These are phyloP conservation scores for Malus hybrid DNA, from an alignment of 331 rosid species.

Conservation along the genomic window DNA sequence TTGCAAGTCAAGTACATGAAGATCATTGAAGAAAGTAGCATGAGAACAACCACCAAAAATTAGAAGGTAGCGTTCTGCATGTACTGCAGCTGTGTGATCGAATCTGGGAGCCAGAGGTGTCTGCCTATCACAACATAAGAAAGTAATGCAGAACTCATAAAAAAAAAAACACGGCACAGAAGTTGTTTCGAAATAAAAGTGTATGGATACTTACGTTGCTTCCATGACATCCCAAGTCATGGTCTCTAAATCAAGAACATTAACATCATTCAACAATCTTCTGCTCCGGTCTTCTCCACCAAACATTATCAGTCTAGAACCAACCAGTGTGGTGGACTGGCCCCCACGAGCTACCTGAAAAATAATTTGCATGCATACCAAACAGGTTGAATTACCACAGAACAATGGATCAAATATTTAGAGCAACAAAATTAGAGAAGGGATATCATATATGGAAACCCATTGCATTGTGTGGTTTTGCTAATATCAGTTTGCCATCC, in stretches of 20 bases:
- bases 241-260: slow-evolving; percentile 72
- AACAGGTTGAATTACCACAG: slow-evolving; percentile 15
- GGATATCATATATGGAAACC: background rate
- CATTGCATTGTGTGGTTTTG: background rate
- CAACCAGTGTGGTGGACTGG: slow-evolving; percentile 81
- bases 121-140: slow-evolving; percentile 70
- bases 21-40: slow-evolving; percentile 78
- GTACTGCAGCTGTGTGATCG: slow-evolving; percentile 81
- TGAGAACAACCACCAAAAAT: slow-evolving; percentile 97
- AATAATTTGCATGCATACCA: slow-evolving; percentile 17
- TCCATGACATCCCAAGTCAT: slow-evolving; percentile 70
- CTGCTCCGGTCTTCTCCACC: slow-evolving; percentile 92
- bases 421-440: slow-evolving; percentile 6
- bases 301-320: slow-evolving; percentile 78
- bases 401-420: slow-evolving; percentile 13
- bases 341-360: slow-evolving; percentile 74
- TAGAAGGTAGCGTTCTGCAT: slow-evolving; percentile 68
- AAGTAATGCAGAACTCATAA: slow-evolving; percentile 25
- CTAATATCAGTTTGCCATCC: background rate
- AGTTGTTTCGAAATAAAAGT: slow-evolving; percentile 16
- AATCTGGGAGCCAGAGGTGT: slow-evolving; percentile 86
- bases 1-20: slow-evolving; percentile 78
- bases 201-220: slow-evolving; percentile 50
- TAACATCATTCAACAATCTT: slow-evolving; percentile 73
- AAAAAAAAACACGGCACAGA: slow-evolving; percentile 14